Evolutionary conservation across 2,329 filamentous ascomycete species (phyloP).

Genomic region (Pyrenochaeta sp.): DNA sequence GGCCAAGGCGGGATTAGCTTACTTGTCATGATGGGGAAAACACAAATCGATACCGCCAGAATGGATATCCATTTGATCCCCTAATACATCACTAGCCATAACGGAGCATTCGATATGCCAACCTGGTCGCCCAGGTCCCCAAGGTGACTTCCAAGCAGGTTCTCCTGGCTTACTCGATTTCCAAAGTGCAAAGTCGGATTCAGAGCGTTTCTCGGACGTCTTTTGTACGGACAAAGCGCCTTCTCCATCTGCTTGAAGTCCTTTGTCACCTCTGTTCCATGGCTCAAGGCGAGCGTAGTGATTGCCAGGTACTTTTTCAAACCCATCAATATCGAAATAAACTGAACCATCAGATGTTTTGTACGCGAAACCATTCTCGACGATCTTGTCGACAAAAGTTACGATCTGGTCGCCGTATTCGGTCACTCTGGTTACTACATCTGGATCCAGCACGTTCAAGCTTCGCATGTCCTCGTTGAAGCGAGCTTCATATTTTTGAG

Average conservation of each 20-base stretch:
- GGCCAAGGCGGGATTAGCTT: not conserved
- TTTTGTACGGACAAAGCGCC: slow-evolving; percentile 72
- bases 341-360: slow-evolving; percentile 79
- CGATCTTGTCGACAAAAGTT: slow-evolving; percentile 81
- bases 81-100: slow-evolving; percentile 91
- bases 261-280: slow-evolving; percentile 83
- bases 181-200: slow-evolving; percentile 91
- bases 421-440: slow-evolving; percentile 87
- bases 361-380: slow-evolving; percentile 88
- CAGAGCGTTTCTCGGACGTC: slow-evolving; percentile 72
- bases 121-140: slow-evolving; percentile 87
- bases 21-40: slow-evolving; percentile 80
- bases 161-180: slow-evolving; percentile 92
- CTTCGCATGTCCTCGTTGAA: slow-evolving; percentile 89
- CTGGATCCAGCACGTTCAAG: slow-evolving; percentile 83
- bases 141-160: slow-evolving; percentile 86
- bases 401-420: slow-evolving; percentile 91
- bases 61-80: slow-evolving; percentile 87
- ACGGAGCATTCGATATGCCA: slow-evolving; percentile 99
- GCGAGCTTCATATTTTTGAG: slow-evolving; percentile 83
- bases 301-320: slow-evolving; percentile 80
- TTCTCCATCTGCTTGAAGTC: slow-evolving; percentile 86
- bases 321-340: slow-evolving; percentile 90
- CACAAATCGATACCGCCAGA: slow-evolving; percentile 90
- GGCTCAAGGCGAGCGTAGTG: slow-evolving; percentile 86